Evolutionary conservation across 495 filamentous ascomycete species (phyloP).

Genomic region (Xylaria bambusicola): DNA sequence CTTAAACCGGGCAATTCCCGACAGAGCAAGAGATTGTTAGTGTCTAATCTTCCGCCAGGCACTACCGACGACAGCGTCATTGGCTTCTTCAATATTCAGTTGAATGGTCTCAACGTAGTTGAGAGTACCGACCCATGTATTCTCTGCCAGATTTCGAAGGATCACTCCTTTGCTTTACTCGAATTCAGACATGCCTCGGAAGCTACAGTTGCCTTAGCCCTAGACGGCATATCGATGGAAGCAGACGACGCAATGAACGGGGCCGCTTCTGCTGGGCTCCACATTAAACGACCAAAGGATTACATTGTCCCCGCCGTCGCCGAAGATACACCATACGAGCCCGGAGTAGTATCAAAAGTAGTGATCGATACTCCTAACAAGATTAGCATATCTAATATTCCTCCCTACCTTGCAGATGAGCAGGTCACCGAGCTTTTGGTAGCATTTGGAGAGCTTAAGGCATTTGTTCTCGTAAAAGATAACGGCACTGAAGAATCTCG

Average conservation of each 20-base stretch:
- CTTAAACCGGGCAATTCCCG: slow-evolving; percentile 91
- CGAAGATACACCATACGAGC: slow-evolving; percentile 76
- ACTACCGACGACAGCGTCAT: slow-evolving; percentile 70
- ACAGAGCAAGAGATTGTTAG: slow-evolving; percentile 88
- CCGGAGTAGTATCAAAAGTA: slow-evolving; percentile 73
- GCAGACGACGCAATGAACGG: slow-evolving; percentile 63
- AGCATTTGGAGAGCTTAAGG: slow-evolving; percentile 90
- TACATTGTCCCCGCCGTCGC: slow-evolving; percentile 87
- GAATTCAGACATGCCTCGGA: slow-evolving; percentile 89
- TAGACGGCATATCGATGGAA: slow-evolving; percentile 88
- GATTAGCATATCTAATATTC: slow-evolving; percentile 88
- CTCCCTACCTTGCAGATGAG: slow-evolving; percentile 81
- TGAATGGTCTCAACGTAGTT: slow-evolving; percentile 91
- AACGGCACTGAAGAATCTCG: slow-evolving; percentile 80
- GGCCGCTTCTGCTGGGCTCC: slow-evolving; percentile 66
- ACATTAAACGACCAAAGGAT: slow-evolving; percentile 90
- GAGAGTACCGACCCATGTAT: slow-evolving; percentile 84
- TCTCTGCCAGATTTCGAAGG: slow-evolving; percentile 76
- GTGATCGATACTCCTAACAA: slow-evolving; percentile 94
- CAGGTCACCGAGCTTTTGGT: slow-evolving; percentile 87
- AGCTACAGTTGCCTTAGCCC: slow-evolving; percentile 84
- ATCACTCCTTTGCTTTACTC: slow-evolving; percentile 76
- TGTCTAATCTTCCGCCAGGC: slow-evolving; percentile 72
- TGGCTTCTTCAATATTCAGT: slow-evolving; percentile 92
- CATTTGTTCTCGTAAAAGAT: slow-evolving; percentile 91